Base-by-base conservation (phyloP, 2,329 filamentous ascomycete species). In the Paracamarosporium sp. region DNA sequence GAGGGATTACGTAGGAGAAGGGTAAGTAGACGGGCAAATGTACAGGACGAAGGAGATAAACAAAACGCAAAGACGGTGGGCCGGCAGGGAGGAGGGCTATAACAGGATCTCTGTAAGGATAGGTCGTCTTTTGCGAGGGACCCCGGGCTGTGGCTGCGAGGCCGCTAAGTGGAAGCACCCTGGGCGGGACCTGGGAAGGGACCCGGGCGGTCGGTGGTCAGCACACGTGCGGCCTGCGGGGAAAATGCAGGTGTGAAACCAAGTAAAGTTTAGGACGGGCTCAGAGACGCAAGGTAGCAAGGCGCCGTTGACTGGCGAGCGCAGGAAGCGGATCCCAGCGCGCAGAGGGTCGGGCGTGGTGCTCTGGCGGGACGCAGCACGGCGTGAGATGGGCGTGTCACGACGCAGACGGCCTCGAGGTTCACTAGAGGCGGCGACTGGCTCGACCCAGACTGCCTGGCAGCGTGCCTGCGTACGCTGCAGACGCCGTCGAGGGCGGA, bases 171-270 rank as follows among this genome's bases (percentile, higher is more conserved):
- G 50, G 50, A 50, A 47, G 56, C 56, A 59, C 60, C 60, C 60
- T 57, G 52, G 57, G 65, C 68, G 64, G 62, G 57, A 62, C 67
- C 69, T 65, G 58, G n/a, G 63, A 53, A 31, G 64, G 62, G 59
- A 63, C 67, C 70, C 66, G 59, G 64, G 50, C 58, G 63, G 55
- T 65, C 67, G 63, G 68, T 63, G 59, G 67, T 67, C 70, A 69
- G 70, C 69, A 73, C 70, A 71, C 62, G 65, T 72, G 73, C 70
- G 70, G 67, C 68, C 69, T 74, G 71, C 64, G 66, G 74, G 74
- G 72, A 73, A 50, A 74, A 67, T 69, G 56, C 57, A 59, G 57
- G 57, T 56, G 73, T 76, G 75, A 75, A 73, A 75, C 62, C 46
- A 35, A 51, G 65, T 56, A 64, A 63, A 66, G 63, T 59, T 64